Evolutionary conservation across 2,329 filamentous ascomycete genomes (phyloP).

Genomic region (Fusarium succisae): DNA sequence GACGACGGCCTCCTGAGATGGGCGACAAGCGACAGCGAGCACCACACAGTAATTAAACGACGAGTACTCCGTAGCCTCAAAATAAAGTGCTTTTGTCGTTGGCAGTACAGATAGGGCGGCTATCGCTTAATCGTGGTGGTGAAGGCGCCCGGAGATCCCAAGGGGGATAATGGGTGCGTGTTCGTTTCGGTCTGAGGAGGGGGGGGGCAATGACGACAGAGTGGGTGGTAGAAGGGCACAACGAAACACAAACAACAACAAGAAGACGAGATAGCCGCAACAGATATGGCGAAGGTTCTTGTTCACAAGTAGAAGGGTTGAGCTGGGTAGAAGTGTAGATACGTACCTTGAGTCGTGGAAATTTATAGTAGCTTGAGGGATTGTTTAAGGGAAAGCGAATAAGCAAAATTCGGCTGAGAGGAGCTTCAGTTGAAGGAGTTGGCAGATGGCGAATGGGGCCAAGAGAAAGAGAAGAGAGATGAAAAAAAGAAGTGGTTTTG

Average conservation of each 20-base stretch:
- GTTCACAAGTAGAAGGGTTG: background rate
- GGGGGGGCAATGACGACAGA: conserved; percentile 54
- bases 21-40: conserved; percentile 15
- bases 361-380: conserved; percentile 14
- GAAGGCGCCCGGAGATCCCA: conserved; percentile 20
- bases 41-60: background rate
- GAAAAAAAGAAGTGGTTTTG: conserved; percentile 43
- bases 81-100: conserved; percentile 18
- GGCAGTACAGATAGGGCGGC: conserved; percentile 15
- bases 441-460: conserved; percentile 30
- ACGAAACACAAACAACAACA: conserved; percentile 30
- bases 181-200: conserved; percentile 34
- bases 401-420: conserved; percentile 30
- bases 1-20: conserved; percentile 29
- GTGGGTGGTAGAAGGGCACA: conserved; percentile 46
- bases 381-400: conserved; percentile 28
- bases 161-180: conserved; percentile 36
- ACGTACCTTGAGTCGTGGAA: conserved; percentile 38
- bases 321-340: conserved; percentile 1
- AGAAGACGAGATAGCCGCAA: conserved; percentile 13
- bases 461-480: conserved; percentile 37
- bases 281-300: background rate
- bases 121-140: conserved; percentile 24
- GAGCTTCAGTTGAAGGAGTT: conserved; percentile 31
- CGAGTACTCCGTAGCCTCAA: background rate